Base-by-base conservation (phyloP, 1,139 yeast genomes). In the Kluyveromyces sp. region DNA sequence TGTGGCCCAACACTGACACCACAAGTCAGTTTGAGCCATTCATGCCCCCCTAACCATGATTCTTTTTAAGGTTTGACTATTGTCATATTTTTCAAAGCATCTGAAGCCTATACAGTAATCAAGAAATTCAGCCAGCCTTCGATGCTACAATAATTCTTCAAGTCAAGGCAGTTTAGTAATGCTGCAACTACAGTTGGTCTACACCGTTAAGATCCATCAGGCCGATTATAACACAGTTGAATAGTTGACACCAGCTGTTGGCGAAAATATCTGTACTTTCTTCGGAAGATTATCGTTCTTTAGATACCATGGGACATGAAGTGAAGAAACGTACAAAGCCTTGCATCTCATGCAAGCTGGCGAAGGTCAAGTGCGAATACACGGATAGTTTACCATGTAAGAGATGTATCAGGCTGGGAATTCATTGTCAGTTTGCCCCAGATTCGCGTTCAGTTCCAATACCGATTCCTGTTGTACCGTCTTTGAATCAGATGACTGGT, bases 321-420 rank as follows among this genome's bases (percentile, higher is more conserved):
- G 31, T 38, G 13, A 51, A 47, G 36, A 52, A 49, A 41, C 46
- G 60, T 36, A 53, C 58, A 19, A 79, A 76, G 55, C 87, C 87
- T 4, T 81, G 88, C 56, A 68, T 76, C 18, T 71, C 71, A 55
- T 81, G 88, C 57, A 74, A 83, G 47, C 69, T 71, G 56, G 73
- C 83, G 28, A 81, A 81, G 62, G 81, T 80, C 26, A 78, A 74
- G 60, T 81, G 88, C 54, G 70, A 71, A 26, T 74, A 75, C 50
- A 56, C 63, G 7, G 57, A 53, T n/a, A 51, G 54, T 12, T 53
- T 59, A 39, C 81, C 82, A 1, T 81, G 88, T 57, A 75, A 73
- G 49, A 58, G 85, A 46, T 81, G 88, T 55, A 52, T 68, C 17
- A 71, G 71, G 36, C 70, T 67, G 17, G 76, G 76, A 18, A 68